Evolutionary conservation across 768 basidiomycete species (phyloP), one percentile per base, ranked within the genome.

Genomic region (Lentinula raphanica): DNA sequence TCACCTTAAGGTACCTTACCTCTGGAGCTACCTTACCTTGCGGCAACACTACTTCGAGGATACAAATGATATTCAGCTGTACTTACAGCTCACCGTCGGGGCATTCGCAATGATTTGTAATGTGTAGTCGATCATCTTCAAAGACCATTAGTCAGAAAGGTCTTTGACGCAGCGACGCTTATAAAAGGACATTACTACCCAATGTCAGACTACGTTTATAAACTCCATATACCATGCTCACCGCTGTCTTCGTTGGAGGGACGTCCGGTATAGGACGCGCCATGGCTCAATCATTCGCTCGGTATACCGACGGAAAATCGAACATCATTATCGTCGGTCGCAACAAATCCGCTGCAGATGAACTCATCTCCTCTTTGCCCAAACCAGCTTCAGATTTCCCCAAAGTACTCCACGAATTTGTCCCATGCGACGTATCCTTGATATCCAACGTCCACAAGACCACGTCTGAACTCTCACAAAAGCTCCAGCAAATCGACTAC

Each of bases 281-380:
- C 11, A 69, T 70, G 55, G 75, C 73, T 0, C 60, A 68, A 39
- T 65, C 68, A 15, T 73, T 77, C 58, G 73, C 74, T 1, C 61
- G 65, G 25, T 65, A 72, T 63, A 72, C 73, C 9, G 67, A 75
- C 31, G 74, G 75, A 39, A 67, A 74, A 58, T 65, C 72, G n/a
- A 72, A 76, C 57, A 76, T 77, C 63, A 66, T 77, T 58, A 60
- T 77, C 59, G 61, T 70, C 35, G 76, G 76, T 1, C 70, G 75
- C 51, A 76, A 75, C 62, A 60, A 68, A 39, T 49, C 54, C 6
- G 72, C 73, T 5, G 76, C 72, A 4, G 65, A 70, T 29, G 45
- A 60, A 11, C 67, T 71, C 60, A 71, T 77, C 60, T 65, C 69
- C 1, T 64, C 61, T 2, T 64, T 75, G 62, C 72, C 71, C 13